These are phyloP conservation scores for Venturia effusa DNA, from an alignment of 2,329 filamentous ascomycete genomes.

Conservation along the genomic window DNA sequence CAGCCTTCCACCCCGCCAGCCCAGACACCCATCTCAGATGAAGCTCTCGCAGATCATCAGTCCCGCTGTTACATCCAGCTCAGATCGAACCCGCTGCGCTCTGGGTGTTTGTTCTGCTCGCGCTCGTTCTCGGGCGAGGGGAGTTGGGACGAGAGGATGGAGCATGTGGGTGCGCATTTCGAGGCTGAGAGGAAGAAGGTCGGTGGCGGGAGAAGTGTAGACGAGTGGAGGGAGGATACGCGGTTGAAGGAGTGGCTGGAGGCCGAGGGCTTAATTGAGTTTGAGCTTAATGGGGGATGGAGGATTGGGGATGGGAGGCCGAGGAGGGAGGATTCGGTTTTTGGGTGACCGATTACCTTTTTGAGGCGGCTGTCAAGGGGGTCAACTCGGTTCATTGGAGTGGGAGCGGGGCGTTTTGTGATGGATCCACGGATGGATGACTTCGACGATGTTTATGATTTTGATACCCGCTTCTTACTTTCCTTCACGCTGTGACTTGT, in stretches of 20 bases:
- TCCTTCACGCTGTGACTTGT: neutral
- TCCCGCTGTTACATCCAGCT: slow-evolving; percentile 48
- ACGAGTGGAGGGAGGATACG: neutral
- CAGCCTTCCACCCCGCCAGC: slow-evolving; percentile 28
- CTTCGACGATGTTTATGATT: slow-evolving; percentile 4
- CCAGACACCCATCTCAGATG: slow-evolving; percentile 31
- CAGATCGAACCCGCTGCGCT: slow-evolving; percentile 49
- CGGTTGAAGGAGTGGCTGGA: slow-evolving; percentile 29
- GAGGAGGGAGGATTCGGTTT: neutral
- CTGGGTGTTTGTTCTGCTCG: slow-evolving; percentile 55
- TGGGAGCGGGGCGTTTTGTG: neutral
- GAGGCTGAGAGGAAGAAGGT: slow-evolving; percentile 42
- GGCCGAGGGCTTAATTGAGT: slow-evolving; percentile 26
- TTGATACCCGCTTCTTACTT: slow-evolving; percentile 5
- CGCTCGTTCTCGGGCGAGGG: slow-evolving; percentile 50
- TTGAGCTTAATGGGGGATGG: slow-evolving; percentile 19
- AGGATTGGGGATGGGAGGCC: slow-evolving; percentile 20
- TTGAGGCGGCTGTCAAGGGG: no score
- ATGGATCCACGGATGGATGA: neutral
- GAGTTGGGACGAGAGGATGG: slow-evolving; percentile 75
- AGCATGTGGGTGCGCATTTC: slow-evolving; percentile 75
- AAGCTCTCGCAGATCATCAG: slow-evolving; percentile 34
- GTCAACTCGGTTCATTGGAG: neutral
- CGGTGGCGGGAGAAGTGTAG: neutral
- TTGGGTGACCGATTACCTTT: neutral